A percentile compares a stretch with the other conserved stretches of the same genome.
Conservation (phyloP, 2,329 filamentous ascomycete species). For the Aureobasidium mangrovei region DNA sequence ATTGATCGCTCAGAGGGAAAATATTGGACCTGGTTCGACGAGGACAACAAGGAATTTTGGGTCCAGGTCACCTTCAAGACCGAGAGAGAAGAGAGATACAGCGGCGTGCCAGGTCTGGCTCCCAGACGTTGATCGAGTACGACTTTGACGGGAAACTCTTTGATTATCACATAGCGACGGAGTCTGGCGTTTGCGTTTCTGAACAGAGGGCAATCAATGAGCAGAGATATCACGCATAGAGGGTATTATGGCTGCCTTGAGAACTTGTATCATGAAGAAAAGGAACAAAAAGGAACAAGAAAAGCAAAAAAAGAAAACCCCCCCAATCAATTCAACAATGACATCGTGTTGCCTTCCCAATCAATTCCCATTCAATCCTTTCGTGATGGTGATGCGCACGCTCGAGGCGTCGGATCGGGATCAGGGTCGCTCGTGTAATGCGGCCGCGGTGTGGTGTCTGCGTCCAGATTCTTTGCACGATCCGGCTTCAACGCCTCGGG, state of each 20-base stretch:
- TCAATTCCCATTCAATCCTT: constrained; percentile 4
- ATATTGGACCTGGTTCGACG: constrained; percentile 93
- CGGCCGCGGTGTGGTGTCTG: constrained; percentile 1
- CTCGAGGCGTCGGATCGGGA: constrained; percentile 34
- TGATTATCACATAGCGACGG: constrained; percentile 10
- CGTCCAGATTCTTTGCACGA: constrained; percentile 28
- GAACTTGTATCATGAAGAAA: constrained; percentile 4
- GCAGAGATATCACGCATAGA: neutral
- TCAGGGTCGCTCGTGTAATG: constrained; percentile 21
- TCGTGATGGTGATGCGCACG: constrained; percentile 20
- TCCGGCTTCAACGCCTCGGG: constrained; percentile 43
- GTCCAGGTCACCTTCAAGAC: constrained; percentile 98
- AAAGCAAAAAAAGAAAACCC: neutral
- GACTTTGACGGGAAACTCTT: neutral
- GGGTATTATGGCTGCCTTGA: constrained; percentile 11
- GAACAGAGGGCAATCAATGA: neutral
- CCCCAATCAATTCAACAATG: neutral
- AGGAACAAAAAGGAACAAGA: neutral
- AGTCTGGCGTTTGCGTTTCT: constrained; percentile 1
- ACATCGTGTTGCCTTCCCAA: neutral
- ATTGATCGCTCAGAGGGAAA: constrained; percentile 80
- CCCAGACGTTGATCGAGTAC: constrained; percentile 6
- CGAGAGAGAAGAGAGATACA: constrained; percentile 85
- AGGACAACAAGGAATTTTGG: constrained; percentile 94
- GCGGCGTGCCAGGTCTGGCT: constrained; percentile 52